Evolutionary conservation across 192 early-diverging fungal species (phyloP), one percentile per base, ranked within the genome.

Genomic region (Coemansia sp.): DNA sequence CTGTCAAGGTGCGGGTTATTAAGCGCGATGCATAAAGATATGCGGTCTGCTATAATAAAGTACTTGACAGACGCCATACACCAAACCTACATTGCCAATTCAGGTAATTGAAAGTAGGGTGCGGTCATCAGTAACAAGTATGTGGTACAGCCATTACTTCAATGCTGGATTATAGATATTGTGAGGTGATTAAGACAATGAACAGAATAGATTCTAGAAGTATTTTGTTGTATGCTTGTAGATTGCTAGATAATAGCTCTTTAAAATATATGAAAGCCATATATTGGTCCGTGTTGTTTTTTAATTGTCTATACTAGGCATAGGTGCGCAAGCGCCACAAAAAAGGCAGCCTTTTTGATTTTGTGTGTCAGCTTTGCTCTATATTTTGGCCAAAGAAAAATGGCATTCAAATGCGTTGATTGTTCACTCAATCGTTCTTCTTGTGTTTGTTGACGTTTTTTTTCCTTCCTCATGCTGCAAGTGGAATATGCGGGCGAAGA

Each of bases 361-460:
- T 58, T 32, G 55, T 58, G 51, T 53, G 55, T 58, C 55, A 58
- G 55, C 55, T 14, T 58, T 48, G 19, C 55, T 58, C 55, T 34
- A 32, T 58, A 58, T 58, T 58, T n/a, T 58, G 55, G 15, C 55
- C n/a, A 48, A 48, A 21, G 25, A 27, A 19, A 32, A 31, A 31
- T 31, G 15, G 14, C 29, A 25, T 50, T 50, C 48, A 50, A 50
- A 23, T 23, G 19, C 5, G 6, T 11, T 23, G 10, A 53, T 53
- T 53, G 51, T 53, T 29, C 51, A 12, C 51, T 53, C 11, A 11
- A 51, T 51, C 19, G 23, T 25, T 51, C 14, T 57, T 57, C 5
- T 48, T 48, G 12, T 48, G 55, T 58, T 58, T 58, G 55, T 58
- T 58, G 55, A 58, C 31, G 29, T 58, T 32, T 57, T 58, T 53